A percentile compares a stretch with the other conserved stretches of the same genome.
Evolutionary conservation across 2,329 filamentous ascomycete genomes (phyloP).

Genomic region (Fusarium mangiferae): DNA sequence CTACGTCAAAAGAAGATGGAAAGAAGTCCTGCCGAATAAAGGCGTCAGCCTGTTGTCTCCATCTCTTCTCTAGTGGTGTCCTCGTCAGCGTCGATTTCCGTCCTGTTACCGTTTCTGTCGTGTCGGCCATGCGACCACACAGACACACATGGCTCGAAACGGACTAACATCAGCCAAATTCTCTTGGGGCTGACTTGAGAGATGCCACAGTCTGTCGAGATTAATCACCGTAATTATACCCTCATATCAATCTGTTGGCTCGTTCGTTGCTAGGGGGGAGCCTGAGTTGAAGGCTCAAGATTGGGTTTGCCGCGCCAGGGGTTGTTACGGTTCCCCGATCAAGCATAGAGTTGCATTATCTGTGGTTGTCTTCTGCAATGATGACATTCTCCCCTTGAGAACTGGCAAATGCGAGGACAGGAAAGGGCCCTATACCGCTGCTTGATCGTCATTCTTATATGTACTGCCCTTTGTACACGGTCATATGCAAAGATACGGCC

Average conservation of each 20-base stretch:
- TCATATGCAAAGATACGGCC: conserved; percentile 4
- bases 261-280: neutral
- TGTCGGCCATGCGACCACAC: conserved; percentile 29
- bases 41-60: neutral
- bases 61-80: conserved; percentile 20
- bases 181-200: neutral
- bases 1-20: conserved; percentile 31
- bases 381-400: conserved; percentile 6
- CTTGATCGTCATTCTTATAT: neutral
- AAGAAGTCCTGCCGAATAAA: conserved; percentile 14
- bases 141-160: conserved; percentile 31
- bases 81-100: conserved; percentile 31
- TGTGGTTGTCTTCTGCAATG: neutral
- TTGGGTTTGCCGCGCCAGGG: conserved; percentile 20
- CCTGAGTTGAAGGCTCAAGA: neutral
- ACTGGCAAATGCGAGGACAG: neutral
- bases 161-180: neutral
- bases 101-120: conserved; percentile 24
- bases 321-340: conserved; percentile 6
- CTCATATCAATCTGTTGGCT: neutral
- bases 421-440: neutral
- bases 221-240: conserved; percentile 1
- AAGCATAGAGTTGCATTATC: neutral
- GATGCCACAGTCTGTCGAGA: neutral
- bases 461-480: neutral